Conservation (phyloP, 2,329 filamentous ascomycete genomes). For the Ophiocordyceps robertsii region DNA sequence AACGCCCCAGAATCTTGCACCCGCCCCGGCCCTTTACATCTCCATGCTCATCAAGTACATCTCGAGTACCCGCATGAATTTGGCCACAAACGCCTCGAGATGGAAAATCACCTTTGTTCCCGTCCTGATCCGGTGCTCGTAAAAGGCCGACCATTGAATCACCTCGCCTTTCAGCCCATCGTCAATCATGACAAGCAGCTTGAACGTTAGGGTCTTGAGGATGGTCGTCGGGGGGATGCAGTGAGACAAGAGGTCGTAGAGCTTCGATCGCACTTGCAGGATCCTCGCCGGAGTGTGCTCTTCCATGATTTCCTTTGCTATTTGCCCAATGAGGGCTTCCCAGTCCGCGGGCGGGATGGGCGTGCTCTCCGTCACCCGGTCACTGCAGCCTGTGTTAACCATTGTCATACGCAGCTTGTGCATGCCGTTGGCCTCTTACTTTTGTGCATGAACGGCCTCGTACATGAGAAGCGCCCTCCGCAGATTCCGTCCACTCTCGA, state of each 20-base stretch:
- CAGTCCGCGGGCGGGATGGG: conserved; percentile 91
- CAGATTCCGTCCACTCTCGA: conserved; percentile 82
- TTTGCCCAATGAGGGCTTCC: conserved; percentile 80
- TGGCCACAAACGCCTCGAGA: conserved; percentile 93
- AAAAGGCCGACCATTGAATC: conserved; percentile 92
- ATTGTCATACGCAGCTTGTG: background rate
- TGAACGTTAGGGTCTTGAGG: conserved; percentile 88
- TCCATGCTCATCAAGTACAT: conserved; percentile 86
- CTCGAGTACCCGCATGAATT: conserved; percentile 94
- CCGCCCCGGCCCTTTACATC: conserved; percentile 25
- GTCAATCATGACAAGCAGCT: conserved; percentile 75
- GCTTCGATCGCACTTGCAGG: conserved; percentile 73
- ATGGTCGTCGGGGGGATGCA: conserved; percentile 94
- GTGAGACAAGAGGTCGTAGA: conserved; percentile 95
- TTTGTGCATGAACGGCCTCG: conserved; percentile 92
- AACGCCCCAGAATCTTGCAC: too few relatives aligned
- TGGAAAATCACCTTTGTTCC: conserved; percentile 97
- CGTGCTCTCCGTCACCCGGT: conserved; percentile 78
- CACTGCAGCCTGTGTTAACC: conserved; percentile 40
- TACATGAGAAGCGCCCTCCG: conserved; percentile 89
- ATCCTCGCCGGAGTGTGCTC: conserved; percentile 88
- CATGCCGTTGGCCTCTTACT: conserved; percentile 44
- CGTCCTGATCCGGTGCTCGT: conserved; percentile 85
- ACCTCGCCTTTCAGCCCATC: conserved; percentile 84
- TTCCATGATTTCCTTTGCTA: conserved; percentile 85